Base-by-base conservation (phyloP, 75 land plant genomes). In the Cupressus sempervirens region DNA sequence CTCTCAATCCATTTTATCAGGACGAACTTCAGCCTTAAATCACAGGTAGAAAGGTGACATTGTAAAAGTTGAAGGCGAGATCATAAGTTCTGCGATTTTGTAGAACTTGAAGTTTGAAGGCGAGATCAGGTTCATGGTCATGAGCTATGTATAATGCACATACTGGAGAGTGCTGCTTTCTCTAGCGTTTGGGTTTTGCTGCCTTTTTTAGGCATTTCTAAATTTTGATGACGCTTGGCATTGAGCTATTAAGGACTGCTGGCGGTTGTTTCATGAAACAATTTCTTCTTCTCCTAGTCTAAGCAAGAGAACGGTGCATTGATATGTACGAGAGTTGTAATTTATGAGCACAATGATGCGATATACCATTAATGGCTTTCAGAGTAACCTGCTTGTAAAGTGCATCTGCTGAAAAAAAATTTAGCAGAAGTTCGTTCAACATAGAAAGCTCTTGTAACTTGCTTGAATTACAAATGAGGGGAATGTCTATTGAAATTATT, bases 161-260 rank as follows among this genome's bases (percentile, higher is more conserved):
- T 72, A 72, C 32, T 72, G 36, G 74, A 72, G 74, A 30, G 32
- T 72, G 74, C 74, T 72, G 74, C 74, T 72, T 72, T 35, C 74
- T 72, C 12, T 70, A 68, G 74, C 74, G 32, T 30, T 32, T 70
- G 74, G 35, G 32, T 70, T 30, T 30, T 72, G 74, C 32, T 30
- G 74, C 74, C 74, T 72, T 72, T 72, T 72, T 32, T 29, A 29
- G 73, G 73, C 73, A 72, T 32, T 72, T 72, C 74, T 72, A 72
- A 72, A 72, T 72, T 72, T 72, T 72, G 74, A 23, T 62, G 67
- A 23, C n/a, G 74, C 74, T 11, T 72, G 36, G 34, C 32, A 11
- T 72, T 32, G 35, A 30, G 16, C 74, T 7, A 32, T 30, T 29
- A 72, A 72, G 35, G 35, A 30, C 32, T 30, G 74, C 12, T 72